These are phyloP conservation scores for Boletellus ananiceps DNA, from an alignment of 768 basidiomycete species.

Conservation along the genomic window DNA sequence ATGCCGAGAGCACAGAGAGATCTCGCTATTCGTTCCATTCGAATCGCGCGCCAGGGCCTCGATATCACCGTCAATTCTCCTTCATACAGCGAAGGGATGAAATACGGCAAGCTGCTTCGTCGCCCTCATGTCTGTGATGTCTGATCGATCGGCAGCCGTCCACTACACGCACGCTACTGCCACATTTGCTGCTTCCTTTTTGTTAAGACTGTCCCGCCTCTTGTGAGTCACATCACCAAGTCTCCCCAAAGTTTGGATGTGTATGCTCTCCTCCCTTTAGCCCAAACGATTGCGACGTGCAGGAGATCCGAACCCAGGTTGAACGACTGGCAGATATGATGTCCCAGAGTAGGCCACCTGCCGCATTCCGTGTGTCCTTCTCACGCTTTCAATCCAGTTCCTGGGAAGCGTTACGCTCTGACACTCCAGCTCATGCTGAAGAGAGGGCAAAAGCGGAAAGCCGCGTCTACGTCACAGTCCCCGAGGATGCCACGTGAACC, in stretches of 20 bases:
- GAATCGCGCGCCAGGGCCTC: slow-evolving; percentile 72
- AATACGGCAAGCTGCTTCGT: slow-evolving; percentile 59
- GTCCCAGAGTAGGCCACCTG: slow-evolving; percentile 59
- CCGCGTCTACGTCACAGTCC: slow-evolving; percentile 54
- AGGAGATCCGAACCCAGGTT: slow-evolving; percentile 69
- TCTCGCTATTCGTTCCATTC: slow-evolving; percentile 77
- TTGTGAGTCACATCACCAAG: slow-evolving; percentile 54
- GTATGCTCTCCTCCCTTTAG: slow-evolving; percentile 33
- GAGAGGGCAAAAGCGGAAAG: slow-evolving; percentile 58
- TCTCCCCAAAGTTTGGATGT: not conserved
- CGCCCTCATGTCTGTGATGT: not conserved
- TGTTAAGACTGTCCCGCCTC: slow-evolving; percentile 79
- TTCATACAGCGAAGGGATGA: slow-evolving; percentile 86
- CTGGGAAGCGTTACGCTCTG: slow-evolving; percentile 88
- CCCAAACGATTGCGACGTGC: slow-evolving; percentile 78
- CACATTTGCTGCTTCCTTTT: slow-evolving; percentile 88
- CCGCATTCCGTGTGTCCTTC: not conserved
- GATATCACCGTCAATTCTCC: slow-evolving; percentile 83
- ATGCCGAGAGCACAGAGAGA: slow-evolving; percentile 78
- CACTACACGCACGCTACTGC: slow-evolving; percentile 90
- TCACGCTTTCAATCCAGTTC: slow-evolving; percentile 50
- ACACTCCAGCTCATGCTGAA: slow-evolving; percentile 89
- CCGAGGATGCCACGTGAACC: slow-evolving; percentile 55
- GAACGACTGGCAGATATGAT: slow-evolving; percentile 74
- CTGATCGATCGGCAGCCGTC: slow-evolving; percentile 50